Evolutionary conservation across 345 rosid genomes (phyloP), one percentile per base, ranked within the genome.

Genomic region (Erodium maritimum): DNA sequence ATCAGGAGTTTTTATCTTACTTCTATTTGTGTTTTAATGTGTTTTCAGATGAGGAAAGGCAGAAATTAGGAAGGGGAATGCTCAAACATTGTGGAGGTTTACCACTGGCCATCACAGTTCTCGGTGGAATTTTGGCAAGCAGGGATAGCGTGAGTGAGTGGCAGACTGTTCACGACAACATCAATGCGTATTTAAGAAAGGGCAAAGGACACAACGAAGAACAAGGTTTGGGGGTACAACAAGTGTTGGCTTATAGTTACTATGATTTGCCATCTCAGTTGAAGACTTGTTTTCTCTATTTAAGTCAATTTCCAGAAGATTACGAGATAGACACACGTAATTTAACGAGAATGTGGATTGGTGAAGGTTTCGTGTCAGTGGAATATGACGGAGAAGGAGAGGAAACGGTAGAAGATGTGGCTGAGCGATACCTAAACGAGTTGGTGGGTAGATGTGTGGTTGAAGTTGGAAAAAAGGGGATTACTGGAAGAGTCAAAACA

Each of bases 301-400:
- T 73, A 19, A 63, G 19, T 3, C 67, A 64, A 54, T 76, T 72
- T 45, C 77, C 75, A 0, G 62, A 65, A 37, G 75, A 78, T 61
- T 62, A 37, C 14, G 72, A 70, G 11, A 79, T 82, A 62, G 66
- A 67, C 0, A 48, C 56, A 0, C 71, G 61, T 22, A 73, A 64
- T 24, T 46, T 82, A 54, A 50, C 77, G 37, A 59, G 29, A 22
- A 70, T 77, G 66, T 82, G 79, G 86, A 58, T 74, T 17, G 81
- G 76, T 2, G 76, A 76, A 59, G 86, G 86, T n/a, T 50, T 81
- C 52, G 56, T 79, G 19, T 14, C 65, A 1, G 50, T 14, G 19
- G 23, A 5, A 45, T 54, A 50, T 1, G 52, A 45, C 0, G 0
- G 25, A 45, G 57, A 23, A 12, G 61, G 68, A 21, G 69, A 65